Evolutionary conservation across 495 filamentous ascomycete genomes (phyloP), one percentile per base, ranked within the genome.

Genomic region (Parmelia sp.): DNA sequence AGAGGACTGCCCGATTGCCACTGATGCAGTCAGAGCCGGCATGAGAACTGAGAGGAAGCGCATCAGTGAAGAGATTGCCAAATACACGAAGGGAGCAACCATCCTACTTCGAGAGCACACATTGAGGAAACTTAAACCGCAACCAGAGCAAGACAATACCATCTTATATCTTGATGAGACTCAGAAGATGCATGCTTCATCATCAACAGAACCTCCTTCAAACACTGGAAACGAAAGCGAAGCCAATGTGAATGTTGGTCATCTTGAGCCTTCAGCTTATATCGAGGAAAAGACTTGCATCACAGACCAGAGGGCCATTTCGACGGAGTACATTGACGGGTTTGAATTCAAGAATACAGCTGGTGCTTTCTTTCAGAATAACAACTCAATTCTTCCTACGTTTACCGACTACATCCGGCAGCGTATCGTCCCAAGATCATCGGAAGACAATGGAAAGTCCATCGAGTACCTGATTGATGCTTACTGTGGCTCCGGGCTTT

Each of bases 321-420:
- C 87, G 4, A 88, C 87, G 47, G 94, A 98, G 73, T 96, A 95
- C 73, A 80, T 98, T 61, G 90, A 90, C 70, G 73, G 86, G 74
- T 96, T 88, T 78, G 75, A 86, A 72, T 96, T 98, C 80, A 83
- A 82, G 71, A 97, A 93, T 80, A 90, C 88, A 37, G 94, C 94
- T 25, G 91, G 91, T 45, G 79, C 88, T 51, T 98, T 98, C 83
- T 98, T 98, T 84, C 94, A 98, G 72, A 98, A 98, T 79, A 98
- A 98, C 82, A 98, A 98, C 78, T 96, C 91, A 57, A 97, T 98
- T 76, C 86, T 98, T n/a, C 83, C 89, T 47, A 75, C 74, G 15
- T 96, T 98, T 77, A 97, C 92, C 17, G 82, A 86, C 65, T 97
- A 93, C 79, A 90, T 98, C 77, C 91, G 94, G 58, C 78, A 87